Conservation (phyloP, 768 basidiomycete species). For the Scleroderma citrinum region DNA sequence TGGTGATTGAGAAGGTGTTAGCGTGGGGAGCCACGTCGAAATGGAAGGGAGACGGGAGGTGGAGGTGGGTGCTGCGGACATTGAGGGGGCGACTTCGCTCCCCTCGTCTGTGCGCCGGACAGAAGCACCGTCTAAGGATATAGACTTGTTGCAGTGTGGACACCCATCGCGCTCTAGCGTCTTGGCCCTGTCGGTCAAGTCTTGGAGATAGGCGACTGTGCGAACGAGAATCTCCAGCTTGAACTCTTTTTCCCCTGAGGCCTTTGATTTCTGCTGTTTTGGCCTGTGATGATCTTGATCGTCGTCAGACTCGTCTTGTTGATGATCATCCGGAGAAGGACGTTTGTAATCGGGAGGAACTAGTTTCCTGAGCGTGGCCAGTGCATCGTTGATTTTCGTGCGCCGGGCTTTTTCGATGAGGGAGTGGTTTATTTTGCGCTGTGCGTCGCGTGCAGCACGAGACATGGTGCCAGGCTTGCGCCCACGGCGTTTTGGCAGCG, state of each 20-base stretch:
- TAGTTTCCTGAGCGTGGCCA: constrained; percentile 68
- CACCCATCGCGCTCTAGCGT: constrained; percentile 33
- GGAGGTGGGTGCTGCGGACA: constrained; percentile 3
- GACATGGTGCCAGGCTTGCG: constrained; percentile 67
- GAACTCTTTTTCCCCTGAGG: constrained; percentile 75
- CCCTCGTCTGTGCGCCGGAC: neutral
- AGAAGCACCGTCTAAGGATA: constrained; percentile 9
- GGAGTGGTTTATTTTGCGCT: constrained; percentile 90
- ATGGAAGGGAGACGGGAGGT: constrained; percentile 55
- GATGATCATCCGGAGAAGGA: constrained; percentile 4
- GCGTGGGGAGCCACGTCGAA: constrained; percentile 55
- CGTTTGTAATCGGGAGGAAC: constrained; percentile 58
- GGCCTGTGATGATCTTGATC: constrained; percentile 23
- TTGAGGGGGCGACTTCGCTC: neutral
- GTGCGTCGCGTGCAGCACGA: constrained; percentile 74
- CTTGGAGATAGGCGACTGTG: constrained; percentile 74
- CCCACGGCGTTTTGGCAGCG: constrained; percentile 56
- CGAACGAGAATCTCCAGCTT: constrained; percentile 86
- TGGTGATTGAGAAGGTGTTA: constrained; percentile 30
- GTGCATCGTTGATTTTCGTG: constrained; percentile 93
- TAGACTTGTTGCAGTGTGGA: constrained; percentile 17
- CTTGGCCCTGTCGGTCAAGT: constrained; percentile 52
- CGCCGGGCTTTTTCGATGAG: constrained; percentile 91
- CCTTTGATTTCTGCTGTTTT: constrained; percentile 22
- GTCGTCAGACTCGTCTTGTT: constrained; percentile 31